Conservation (phyloP, 495 filamentous ascomycete genomes). For the Hypomontagnella monticulosa region DNA sequence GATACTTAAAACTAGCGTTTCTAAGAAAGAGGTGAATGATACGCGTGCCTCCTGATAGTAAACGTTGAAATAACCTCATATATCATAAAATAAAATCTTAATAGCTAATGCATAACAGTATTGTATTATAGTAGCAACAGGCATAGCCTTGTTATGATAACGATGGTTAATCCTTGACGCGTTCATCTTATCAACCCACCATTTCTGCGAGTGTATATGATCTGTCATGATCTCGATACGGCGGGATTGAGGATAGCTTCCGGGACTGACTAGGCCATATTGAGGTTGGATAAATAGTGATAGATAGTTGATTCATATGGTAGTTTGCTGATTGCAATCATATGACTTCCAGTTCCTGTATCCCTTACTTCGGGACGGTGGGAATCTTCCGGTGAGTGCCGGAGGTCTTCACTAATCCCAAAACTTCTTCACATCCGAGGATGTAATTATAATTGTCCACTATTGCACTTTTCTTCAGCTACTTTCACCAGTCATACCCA, state of each 20-base stretch:
- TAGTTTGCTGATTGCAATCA: conserved; percentile 2
- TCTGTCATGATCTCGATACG: not conserved
- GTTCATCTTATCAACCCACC: not conserved
- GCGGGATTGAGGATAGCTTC: not conserved
- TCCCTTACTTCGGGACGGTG: not conserved
- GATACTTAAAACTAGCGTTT: too few species aligned
- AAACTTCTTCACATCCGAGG: too few species aligned
- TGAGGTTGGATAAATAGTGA: not conserved
- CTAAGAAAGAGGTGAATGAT: too few species aligned
- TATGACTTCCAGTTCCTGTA: not conserved
- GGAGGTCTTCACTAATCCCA: too few species aligned
- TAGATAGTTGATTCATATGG: not conserved
- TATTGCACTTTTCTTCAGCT: not conserved
- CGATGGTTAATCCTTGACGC: not conserved
- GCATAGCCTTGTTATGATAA: too few species aligned
- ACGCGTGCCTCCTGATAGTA: too few species aligned
- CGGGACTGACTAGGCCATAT: not conserved
- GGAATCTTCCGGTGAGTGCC: not conserved
- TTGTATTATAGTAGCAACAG: too few species aligned
- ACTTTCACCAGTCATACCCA: not conserved
- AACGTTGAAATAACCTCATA: too few species aligned
- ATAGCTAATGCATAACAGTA: too few species aligned
- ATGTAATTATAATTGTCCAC: too few species aligned
- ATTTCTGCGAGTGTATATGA: not conserved
- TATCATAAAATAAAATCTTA: too few species aligned